phyloP scores from a whole-genome alignment of 163 green algal species.

The Volvox carteri region DNA sequence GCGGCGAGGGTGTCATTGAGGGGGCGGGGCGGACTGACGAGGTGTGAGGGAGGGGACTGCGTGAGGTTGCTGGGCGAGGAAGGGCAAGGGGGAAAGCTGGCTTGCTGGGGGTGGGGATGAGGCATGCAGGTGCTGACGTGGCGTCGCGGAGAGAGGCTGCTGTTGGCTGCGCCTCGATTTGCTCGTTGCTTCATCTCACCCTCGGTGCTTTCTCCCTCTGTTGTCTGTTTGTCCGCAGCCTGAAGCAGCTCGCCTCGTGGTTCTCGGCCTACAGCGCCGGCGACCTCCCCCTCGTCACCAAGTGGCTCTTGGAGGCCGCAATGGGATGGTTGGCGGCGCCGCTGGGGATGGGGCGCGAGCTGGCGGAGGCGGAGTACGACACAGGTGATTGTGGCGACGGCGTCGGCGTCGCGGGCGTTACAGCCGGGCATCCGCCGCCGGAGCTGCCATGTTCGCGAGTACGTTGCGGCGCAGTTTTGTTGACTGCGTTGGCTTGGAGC shows the following conservation, averaged over 20 bases:
- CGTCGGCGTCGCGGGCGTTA: background rate
- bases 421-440: background rate
- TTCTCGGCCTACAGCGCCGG: background rate
- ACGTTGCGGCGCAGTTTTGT: background rate
- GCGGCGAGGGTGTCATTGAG: too few relatives aligned
- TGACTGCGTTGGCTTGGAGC: conserved; percentile 25
- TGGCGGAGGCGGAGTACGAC: too few relatives aligned
- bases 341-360: too few relatives aligned
- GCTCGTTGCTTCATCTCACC: background rate
- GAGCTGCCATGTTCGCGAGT: background rate
- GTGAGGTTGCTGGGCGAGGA: background rate
- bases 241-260: background rate
- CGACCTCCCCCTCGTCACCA: background rate
- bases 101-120: background rate
- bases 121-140: background rate
- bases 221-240: background rate
- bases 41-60: too few relatives aligned
- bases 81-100: background rate
- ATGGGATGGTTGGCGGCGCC: conserved; percentile 25
- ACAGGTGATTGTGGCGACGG: background rate
- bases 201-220: background rate
- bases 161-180: background rate
- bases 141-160: background rate
- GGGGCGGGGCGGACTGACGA: too few relatives aligned
- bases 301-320: conserved; percentile 31